Evolutionary conservation across 495 filamentous ascomycete species (phyloP).

Genomic region (Xylaria flabelliformis): DNA sequence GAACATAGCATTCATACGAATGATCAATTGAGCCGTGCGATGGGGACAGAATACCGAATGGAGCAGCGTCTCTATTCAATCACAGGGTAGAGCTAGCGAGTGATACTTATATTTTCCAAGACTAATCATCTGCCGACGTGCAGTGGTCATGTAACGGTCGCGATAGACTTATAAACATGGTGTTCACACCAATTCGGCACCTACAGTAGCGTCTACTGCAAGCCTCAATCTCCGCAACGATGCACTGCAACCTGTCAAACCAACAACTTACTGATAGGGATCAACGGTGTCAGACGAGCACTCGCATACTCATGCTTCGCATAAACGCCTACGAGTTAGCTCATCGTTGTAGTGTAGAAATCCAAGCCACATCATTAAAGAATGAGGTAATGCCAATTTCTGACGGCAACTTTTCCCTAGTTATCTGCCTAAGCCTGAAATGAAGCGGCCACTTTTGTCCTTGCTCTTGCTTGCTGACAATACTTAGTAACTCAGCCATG

Average conservation of each 20-base stretch:
- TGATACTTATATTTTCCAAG: neutral
- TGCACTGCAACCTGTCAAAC: neutral
- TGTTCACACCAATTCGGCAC: neutral
- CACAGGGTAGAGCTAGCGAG: neutral
- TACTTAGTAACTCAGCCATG: neutral
- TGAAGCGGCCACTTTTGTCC: neutral
- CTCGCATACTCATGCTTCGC: neutral
- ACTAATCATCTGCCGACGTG: conserved; percentile 1
- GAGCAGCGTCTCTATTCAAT: neutral
- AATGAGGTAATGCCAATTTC: conserved; percentile 6
- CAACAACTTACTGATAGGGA: neutral
- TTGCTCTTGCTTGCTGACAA: neutral
- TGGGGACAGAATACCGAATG: neutral
- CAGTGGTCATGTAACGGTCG: neutral
- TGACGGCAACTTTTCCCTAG: neutral
- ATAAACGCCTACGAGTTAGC: neutral
- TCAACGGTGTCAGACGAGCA: neutral
- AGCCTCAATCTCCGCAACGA: neutral
- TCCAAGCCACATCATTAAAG: neutral
- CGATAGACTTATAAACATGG: neutral
- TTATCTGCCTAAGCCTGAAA: neutral
- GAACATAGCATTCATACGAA: neutral
- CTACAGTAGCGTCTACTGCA: neutral
- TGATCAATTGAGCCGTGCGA: neutral
- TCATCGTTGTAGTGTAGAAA: neutral